phyloP scores from a whole-genome alignment of 805 yeast genomes.

The Naumovozyma castellii region DNA sequence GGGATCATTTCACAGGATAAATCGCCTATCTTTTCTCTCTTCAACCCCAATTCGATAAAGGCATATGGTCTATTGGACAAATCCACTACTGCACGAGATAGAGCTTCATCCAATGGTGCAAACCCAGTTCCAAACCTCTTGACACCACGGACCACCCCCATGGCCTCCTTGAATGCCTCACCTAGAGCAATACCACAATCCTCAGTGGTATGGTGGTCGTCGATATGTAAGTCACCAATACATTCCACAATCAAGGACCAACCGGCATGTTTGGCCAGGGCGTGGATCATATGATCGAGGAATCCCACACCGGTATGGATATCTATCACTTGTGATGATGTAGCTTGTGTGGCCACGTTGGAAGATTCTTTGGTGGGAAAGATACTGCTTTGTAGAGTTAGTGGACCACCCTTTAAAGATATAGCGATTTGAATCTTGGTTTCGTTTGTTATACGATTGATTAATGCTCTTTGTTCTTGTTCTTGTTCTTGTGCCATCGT shows the following conservation, averaged over 20 bases:
- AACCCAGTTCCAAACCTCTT: constrained; percentile 87
- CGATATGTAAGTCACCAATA: constrained; percentile 89
- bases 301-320: constrained; percentile 92
- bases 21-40: constrained; percentile 89
- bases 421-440: constrained; percentile 84
- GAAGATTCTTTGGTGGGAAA: constrained; percentile 29
- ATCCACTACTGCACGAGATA: constrained; percentile 93
- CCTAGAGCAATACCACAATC: constrained; percentile 93
- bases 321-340: constrained; percentile 62
- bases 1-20: constrained; percentile 94
- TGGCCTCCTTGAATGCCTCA: constrained; percentile 75
- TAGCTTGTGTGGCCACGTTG: constrained; percentile 58
- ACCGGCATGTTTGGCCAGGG: constrained; percentile 92
- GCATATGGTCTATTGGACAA: constrained; percentile 89
- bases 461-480: constrained; percentile 28
- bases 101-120: constrained; percentile 95
- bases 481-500: constrained; percentile 2
- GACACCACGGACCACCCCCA: constrained; percentile 84
- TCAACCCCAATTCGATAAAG: constrained; percentile 78
- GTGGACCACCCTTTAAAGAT: constrained; percentile 76
- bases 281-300: constrained; percentile 94
- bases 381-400: constrained; percentile 53
- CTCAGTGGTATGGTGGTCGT: constrained; percentile 95
- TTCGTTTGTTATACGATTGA: constrained; percentile 72
- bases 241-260: constrained; percentile 90